Evolutionary conservation across 106 monocot species (phyloP), one percentile per base, ranked within the genome.

Genomic region (Dioscorea zingiberensis): DNA sequence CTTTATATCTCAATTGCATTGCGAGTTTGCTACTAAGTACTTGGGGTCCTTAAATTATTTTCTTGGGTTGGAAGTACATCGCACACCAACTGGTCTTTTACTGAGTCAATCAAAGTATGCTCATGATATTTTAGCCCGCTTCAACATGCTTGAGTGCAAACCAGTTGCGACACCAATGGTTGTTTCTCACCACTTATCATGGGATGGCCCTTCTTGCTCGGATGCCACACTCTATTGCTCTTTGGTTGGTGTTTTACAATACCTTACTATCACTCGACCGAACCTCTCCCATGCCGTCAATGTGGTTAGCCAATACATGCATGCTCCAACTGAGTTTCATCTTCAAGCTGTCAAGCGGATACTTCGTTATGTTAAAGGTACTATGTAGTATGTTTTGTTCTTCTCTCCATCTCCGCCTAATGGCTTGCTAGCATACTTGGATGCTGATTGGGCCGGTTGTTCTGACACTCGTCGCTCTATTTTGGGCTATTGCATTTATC

Each of bases 1-100:
- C 4, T 61, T 61, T 19, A 61, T 61, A n/a, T 30, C 5, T 11
- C 18, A 44, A 14, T 18, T 61, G 13, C 17, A 19, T 38, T 16
- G 4, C 6, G 30, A 61, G 38, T 61, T 61, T 61, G 58, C 61
- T 9, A 61, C 19, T 0, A 61, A 61, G 61, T 28, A 61, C 21
- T 9, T 61, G 1, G 38, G 61, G 4, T 32, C 29, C 14, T 25
- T 61, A 17, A 0, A 44, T 32, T 32, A 61, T 13, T 5, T 44
- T 61, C 38, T 61, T 61, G 61, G 61, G 8, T 8, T 44, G 1
- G 61, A 61, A 38, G 61, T 61, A 1, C 0, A 16, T 44, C 18
- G 38, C 1, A 18, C 28, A 18, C n/a, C 3, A 14, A 6, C 2
- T 61, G 30, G n/a, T 47, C 38, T 32, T 0, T 61, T 61, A 19